phyloP scores from a whole-genome alignment of 371 early-diverging fungal genomes.

The Lichtheimia hyalospora region DNA sequence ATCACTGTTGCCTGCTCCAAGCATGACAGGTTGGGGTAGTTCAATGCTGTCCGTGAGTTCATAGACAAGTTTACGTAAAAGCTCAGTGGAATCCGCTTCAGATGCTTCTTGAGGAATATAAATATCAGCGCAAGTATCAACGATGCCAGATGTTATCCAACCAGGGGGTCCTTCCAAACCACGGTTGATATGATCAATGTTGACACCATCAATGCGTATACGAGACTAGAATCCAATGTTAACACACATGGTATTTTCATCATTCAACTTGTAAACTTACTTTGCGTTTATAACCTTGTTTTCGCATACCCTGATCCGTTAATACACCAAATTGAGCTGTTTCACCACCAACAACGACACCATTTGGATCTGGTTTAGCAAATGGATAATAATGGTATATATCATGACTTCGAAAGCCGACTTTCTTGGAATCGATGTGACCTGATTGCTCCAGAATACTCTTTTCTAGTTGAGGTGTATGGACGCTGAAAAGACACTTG shows the following conservation, averaged over 20 bases:
- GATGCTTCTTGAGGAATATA: slow-evolving; percentile 69
- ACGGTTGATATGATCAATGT: slow-evolving; percentile 88
- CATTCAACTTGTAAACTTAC: slow-evolving; percentile 16
- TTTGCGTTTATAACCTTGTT: slow-evolving; percentile 50
- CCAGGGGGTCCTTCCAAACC: slow-evolving; percentile 89
- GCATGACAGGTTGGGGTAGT: slow-evolving; percentile 48
- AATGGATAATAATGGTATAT: slow-evolving; percentile 49
- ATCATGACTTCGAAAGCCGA: slow-evolving; percentile 42
- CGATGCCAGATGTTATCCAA: slow-evolving; percentile 90
- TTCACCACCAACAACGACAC: slow-evolving; percentile 49
- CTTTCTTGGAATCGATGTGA: slow-evolving; percentile 36
- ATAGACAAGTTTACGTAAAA: slow-evolving; percentile 69
- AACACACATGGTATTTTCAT: background rate
- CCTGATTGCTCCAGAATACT: slow-evolving; percentile 48
- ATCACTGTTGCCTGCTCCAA: slow-evolving; percentile 53
- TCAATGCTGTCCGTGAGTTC: slow-evolving; percentile 83
- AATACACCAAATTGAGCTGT: slow-evolving; percentile 43
- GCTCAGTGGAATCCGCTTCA: slow-evolving; percentile 50
- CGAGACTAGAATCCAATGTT: slow-evolving; percentile 58
- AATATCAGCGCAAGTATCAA: slow-evolving; percentile 81
- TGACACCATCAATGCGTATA: slow-evolving; percentile 86
- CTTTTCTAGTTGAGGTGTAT: slow-evolving; percentile 74
- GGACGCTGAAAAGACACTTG: slow-evolving; percentile 91
- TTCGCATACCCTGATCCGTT: slow-evolving; percentile 43
- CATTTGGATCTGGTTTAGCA: slow-evolving; percentile 46